Evolutionary conservation across 2,329 filamentous ascomycete species (phyloP), one percentile per base, ranked within the genome.

Genomic region (Rhinocladiella mackenziei): DNA sequence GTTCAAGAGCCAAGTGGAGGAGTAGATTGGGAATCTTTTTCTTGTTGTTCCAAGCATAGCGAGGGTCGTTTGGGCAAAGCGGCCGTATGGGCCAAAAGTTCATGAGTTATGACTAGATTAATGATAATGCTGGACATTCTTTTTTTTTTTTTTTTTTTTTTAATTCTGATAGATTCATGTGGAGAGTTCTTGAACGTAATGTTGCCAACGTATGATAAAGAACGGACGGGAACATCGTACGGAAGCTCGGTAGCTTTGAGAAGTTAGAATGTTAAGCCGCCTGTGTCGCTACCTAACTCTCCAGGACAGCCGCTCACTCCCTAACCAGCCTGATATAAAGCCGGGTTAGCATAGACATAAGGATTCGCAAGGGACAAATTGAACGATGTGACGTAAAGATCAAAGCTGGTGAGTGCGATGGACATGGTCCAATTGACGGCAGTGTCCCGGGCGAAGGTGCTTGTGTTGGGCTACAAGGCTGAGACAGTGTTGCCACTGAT

Each of bases 391-490:
- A 89, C 73, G 49, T 71, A 80, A 0, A 81, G 54, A 53, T 89
- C 75, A 0, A 63, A 60, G 56, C 91, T 86, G 0, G 86, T 91
- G 8, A 94, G 60, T 0, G 80, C 83, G 34, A 94, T 68, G 60
- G 91, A 92, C 65, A 89, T 84, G 3, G 87, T 92, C 0, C 78
- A 83, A 54, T 92, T 92, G 38, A 85, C 72, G 1, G 78, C 77
- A 0, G 81, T 81, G 43, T 89, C 81, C 1, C 79, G 77, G 46
- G 75, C 70, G 59, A 75, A 92, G 0, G 84, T 83, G 26, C 77
- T 75, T 5, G 76, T 70, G 53, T 84, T 77, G 1, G 86, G 87
- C 70, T 94, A 86, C 50, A 81, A 78, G 0, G 86, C 87, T 60
- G 72, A 83, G 0, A 81, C 84, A 2, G 68, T 68, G 43, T 75